phyloP scores from a whole-genome alignment of 345 rosid species.

The Rubroshorea leprosula region DNA sequence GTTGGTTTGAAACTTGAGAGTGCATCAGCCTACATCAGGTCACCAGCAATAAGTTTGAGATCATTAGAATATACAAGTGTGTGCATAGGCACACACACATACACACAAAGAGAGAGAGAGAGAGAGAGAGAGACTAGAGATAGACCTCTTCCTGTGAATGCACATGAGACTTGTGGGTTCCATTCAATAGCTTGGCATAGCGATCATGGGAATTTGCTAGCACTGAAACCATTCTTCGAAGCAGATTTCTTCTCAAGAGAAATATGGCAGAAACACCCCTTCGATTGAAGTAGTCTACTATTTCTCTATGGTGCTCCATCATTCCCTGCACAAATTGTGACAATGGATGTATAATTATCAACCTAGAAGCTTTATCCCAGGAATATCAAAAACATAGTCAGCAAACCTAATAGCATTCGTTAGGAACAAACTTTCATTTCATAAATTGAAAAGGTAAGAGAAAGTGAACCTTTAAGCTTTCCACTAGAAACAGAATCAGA shows the following conservation, averaged over 20 bases:
- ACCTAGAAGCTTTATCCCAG: too few species aligned
- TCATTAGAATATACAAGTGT: background rate
- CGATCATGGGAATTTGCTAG: constrained; percentile 85
- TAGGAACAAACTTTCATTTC: too few species aligned
- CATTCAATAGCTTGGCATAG: constrained; percentile 78
- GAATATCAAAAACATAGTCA: constrained; percentile 1
- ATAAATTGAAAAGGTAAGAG: too few species aligned
- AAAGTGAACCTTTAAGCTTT: too few species aligned
- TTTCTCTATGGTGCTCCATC: constrained; percentile 55
- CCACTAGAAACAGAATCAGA: background rate
- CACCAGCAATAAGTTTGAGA: background rate
- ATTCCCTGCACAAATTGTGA: constrained; percentile 51
- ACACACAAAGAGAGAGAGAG: background rate
- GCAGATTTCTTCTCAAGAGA: constrained; percentile 67
- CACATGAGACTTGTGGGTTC: constrained; percentile 96
- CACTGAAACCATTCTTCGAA: constrained; percentile 84
- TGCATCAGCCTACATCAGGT: constrained; percentile 52
- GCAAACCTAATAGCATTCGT: too few species aligned
- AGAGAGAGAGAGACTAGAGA: background rate
- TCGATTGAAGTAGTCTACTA: constrained; percentile 74
- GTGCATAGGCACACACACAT: background rate
- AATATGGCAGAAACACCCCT: constrained; percentile 73
- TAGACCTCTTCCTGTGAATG: constrained; percentile 84
- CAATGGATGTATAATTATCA: too few species aligned
- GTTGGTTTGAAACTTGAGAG: constrained; percentile 79